A percentile compares a stretch with the other conserved stretches of the same genome.
phyloP scores from a whole-genome alignment of 345 rosid genomes.

The Citrus trifoliata region DNA sequence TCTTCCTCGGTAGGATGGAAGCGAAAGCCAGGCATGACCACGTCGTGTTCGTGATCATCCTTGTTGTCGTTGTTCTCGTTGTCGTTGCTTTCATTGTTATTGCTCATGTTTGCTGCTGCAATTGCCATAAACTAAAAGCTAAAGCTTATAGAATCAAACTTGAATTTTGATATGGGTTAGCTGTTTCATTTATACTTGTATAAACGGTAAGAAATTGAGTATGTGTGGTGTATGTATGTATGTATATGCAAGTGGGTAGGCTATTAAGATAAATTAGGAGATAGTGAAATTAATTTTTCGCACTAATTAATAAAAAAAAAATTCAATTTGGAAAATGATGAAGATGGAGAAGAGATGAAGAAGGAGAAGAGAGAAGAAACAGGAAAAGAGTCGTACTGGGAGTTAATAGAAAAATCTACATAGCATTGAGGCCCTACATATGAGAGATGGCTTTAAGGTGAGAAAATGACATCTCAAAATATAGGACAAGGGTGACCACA shows the following conservation, averaged over 20 bases:
- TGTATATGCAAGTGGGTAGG: slow-evolving; percentile 24
- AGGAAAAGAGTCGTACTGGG: not conserved
- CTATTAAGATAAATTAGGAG: not conserved
- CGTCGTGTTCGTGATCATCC: slow-evolving; percentile 87
- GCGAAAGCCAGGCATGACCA: slow-evolving; percentile 98
- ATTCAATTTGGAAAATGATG: not conserved
- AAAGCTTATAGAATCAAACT: not conserved
- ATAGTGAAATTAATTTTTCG: not conserved
- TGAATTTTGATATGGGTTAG: not conserved
- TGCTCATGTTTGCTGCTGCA: slow-evolving; percentile 59
- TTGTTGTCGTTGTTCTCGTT: slow-evolving; percentile 25
- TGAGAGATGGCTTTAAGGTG: slow-evolving; percentile 32
- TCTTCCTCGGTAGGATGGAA: slow-evolving; percentile 99
- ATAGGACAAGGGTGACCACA: slow-evolving; percentile 46
- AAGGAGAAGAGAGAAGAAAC: not conserved
- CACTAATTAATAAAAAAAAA: not conserved
- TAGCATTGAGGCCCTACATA: slow-evolving; percentile 47
- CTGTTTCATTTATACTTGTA: slow-evolving; percentile 21
- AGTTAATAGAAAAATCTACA: slow-evolving; percentile 38
- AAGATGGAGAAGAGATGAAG: not conserved
- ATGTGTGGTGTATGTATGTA: slow-evolving; percentile 5
- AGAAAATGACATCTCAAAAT: slow-evolving; percentile 67
- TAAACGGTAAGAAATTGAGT: slow-evolving; percentile 18
- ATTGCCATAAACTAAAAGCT: slow-evolving; percentile 53
- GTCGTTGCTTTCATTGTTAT: slow-evolving; percentile 21